A percentile compares a stretch with the other conserved stretches of the same genome.
Conservation (phyloP, 805 yeast genomes). For the Yamadazyma philogaea region DNA sequence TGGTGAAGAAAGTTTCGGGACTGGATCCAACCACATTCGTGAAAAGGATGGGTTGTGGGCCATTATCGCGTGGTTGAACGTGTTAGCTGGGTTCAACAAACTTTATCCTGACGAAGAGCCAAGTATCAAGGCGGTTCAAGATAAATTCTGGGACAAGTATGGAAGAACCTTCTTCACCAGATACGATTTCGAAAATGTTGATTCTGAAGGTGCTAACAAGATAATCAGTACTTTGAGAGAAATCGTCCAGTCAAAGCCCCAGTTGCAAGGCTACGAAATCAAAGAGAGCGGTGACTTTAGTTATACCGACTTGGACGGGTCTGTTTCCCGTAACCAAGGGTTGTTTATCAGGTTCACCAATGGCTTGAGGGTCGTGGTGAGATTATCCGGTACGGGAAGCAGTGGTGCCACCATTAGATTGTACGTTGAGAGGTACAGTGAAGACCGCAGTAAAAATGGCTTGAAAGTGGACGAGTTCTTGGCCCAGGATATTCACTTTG, state of each 20-base stretch:
- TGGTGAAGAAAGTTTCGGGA: conserved; percentile 98
- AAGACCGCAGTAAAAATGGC: conserved; percentile 49
- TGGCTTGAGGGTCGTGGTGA: conserved; percentile 82
- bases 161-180: conserved; percentile 98
- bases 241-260: conserved; percentile 26
- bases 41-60: conserved; percentile 99
- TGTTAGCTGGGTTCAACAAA: conserved; percentile 77
- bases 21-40: conserved; percentile 95
- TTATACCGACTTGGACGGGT: conserved; percentile 92
- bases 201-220: conserved; percentile 67
- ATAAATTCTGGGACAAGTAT: conserved; percentile 82
- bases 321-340: conserved; percentile 86
- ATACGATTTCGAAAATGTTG: conserved; percentile 86
- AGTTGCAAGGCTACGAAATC: conserved; percentile 51
- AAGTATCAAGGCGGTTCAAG: conserved; percentile 76
- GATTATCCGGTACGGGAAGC: conserved; percentile 96
- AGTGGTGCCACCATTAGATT: conserved; percentile 96
- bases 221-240: conserved; percentile 50
- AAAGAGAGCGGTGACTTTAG: conserved; percentile 82
- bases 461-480: conserved; percentile 66
- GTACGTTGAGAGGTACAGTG: conserved; percentile 80
- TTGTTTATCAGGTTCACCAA: conserved; percentile 74
- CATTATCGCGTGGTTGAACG: conserved; percentile 93
- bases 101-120: conserved; percentile 54
- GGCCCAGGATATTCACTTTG: conserved; percentile 55